Conservation (phyloP, 1,139 yeast genomes). For the Candida glucosophila region DNA sequence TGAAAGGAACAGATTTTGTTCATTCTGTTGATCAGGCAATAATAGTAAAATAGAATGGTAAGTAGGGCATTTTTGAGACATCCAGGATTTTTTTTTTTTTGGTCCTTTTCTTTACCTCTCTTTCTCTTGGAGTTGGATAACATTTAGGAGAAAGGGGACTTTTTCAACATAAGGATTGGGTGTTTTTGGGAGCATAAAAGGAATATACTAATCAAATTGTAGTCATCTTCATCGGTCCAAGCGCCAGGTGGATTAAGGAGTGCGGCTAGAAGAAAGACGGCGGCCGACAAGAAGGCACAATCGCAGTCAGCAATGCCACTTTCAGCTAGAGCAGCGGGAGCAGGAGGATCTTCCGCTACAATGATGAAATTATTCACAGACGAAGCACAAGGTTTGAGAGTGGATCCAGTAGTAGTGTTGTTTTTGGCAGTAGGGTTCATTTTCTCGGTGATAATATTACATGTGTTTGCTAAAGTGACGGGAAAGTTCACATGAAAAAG, state of each 20-base stretch:
- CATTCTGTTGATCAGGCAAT: too few species aligned
- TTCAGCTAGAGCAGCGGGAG: slow-evolving; percentile 92
- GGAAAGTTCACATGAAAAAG: slow-evolving; percentile 54
- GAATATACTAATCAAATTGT: too few species aligned
- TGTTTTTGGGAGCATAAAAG: too few species aligned
- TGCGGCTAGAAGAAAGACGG: slow-evolving; percentile 80
- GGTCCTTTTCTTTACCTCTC: too few species aligned
- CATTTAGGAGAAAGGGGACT: too few species aligned
- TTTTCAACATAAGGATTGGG: too few species aligned
- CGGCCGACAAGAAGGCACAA: slow-evolving; percentile 79
- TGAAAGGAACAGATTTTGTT: too few species aligned
- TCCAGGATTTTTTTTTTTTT: too few species aligned
- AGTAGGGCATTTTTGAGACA: too few species aligned
- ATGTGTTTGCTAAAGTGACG: slow-evolving; percentile 84
- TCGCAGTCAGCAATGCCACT: slow-evolving; percentile 73
- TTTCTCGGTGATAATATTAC: slow-evolving; percentile 87
- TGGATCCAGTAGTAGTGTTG: slow-evolving; percentile 92
- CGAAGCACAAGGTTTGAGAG: slow-evolving; percentile 93
- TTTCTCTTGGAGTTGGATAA: too few species aligned
- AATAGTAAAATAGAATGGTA: too few species aligned
- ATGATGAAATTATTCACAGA: slow-evolving; percentile 94
- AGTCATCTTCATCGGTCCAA: slow-evolving; percentile 28
- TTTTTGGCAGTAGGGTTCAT: slow-evolving; percentile 95
- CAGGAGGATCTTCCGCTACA: slow-evolving; percentile 92
- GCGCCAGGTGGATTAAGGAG: slow-evolving; percentile 85